phyloP scores from a whole-genome alignment of 2,329 filamentous ascomycete species.

The Monosporascus sp. region DNA sequence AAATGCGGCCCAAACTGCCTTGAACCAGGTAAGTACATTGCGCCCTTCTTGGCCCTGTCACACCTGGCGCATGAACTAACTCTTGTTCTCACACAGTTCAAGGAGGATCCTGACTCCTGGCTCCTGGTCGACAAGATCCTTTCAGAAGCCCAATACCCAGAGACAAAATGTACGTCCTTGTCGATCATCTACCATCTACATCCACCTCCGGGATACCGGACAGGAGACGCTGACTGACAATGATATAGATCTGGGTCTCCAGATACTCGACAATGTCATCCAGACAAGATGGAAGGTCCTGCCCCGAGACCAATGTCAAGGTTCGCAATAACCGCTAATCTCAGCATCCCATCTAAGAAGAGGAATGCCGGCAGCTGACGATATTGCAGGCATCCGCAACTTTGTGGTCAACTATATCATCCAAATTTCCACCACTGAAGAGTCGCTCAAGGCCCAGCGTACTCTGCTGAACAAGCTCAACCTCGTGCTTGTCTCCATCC shows the following conservation, averaged over 20 bases:
- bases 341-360: background rate
- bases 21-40: constrained; percentile 72
- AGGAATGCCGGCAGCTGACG: constrained; percentile 9
- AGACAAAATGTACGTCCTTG: constrained; percentile 80
- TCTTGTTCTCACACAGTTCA: constrained; percentile 62
- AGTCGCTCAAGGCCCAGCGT: constrained; percentile 76
- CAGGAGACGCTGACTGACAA: constrained; percentile 15
- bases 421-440: constrained; percentile 84
- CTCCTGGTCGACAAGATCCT: constrained; percentile 95
- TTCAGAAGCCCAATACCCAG: constrained; percentile 83
- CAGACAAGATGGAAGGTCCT: constrained; percentile 99
- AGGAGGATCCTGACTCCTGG: constrained; percentile 98
- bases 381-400: constrained; percentile 78
- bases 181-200: background rate
- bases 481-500: constrained; percentile 89
- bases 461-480: constrained; percentile 98
- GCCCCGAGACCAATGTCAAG: constrained; percentile 91
- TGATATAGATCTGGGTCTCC: constrained; percentile 74
- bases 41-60: constrained; percentile 2
- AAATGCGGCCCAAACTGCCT: constrained; percentile 88
- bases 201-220: background rate
- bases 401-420: constrained; percentile 99
- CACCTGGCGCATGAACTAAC: constrained; percentile 21
- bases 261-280: constrained; percentile 97
- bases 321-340: constrained; percentile 38